These are phyloP conservation scores for Solanum bulbocastanum DNA, from an alignment of 257 asterid genomes.

Conservation along the genomic window DNA sequence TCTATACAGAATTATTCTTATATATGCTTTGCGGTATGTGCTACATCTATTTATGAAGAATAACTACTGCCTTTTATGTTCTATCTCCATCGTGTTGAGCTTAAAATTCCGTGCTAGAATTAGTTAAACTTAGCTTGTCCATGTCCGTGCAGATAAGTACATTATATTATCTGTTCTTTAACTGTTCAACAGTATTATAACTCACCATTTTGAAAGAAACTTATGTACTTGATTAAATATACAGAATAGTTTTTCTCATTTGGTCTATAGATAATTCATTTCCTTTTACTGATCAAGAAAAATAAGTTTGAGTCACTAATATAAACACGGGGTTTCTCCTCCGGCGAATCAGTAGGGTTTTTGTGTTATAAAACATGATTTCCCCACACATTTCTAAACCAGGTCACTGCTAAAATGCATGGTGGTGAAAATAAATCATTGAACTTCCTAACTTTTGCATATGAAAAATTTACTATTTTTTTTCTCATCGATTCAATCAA, in stretches of 20 bases:
- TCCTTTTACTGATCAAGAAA: neutral
- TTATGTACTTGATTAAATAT: neutral
- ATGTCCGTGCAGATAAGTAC: neutral
- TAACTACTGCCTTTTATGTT: neutral
- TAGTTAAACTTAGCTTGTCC: neutral
- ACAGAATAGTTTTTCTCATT: neutral
- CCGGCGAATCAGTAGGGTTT: neutral
- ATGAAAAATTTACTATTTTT: neutral
- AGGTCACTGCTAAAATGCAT: neutral
- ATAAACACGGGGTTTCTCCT: too few species aligned
- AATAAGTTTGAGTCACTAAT: neutral
- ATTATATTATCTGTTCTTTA: neutral
- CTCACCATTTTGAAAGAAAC: neutral
- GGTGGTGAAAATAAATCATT: too few species aligned
- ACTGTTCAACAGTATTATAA: neutral
- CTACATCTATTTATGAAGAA: neutral
- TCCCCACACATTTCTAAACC: too few species aligned
- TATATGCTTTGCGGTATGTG: neutral
- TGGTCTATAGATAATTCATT: neutral
- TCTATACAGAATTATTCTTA: neutral
- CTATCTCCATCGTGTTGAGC: neutral
- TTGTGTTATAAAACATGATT: neutral
- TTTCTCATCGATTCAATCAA: neutral
- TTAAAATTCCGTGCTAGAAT: neutral
- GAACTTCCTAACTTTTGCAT: neutral